phyloP scores from a whole-genome alignment of 2,329 filamentous ascomycete genomes.

The Triangularia setosa region DNA sequence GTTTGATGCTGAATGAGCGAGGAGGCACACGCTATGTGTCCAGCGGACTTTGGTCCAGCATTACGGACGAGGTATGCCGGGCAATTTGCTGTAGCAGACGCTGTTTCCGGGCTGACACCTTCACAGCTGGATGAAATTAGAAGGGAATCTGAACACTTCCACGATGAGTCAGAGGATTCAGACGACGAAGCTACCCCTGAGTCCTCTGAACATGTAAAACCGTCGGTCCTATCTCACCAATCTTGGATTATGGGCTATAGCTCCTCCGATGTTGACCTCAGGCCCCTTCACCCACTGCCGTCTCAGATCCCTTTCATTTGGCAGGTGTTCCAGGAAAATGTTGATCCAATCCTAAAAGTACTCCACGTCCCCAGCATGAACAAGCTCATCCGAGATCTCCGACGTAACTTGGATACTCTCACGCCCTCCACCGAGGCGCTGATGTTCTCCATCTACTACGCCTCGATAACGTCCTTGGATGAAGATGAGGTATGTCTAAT shows the following conservation, averaged over 20 bases:
- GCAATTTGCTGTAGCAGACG: not conserved
- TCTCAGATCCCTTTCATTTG: slow-evolving; percentile 65
- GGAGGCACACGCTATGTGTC: slow-evolving; percentile 70
- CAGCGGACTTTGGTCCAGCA: slow-evolving; percentile 70
- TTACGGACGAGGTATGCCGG: slow-evolving; percentile 63
- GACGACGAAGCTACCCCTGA: slow-evolving; percentile 56
- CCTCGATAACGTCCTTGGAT: slow-evolving; percentile 55
- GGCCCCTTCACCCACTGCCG: slow-evolving; percentile 60
- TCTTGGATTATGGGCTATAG: slow-evolving; percentile 70
- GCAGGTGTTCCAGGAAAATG: slow-evolving; percentile 68
- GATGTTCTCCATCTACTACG: slow-evolving; percentile 60
- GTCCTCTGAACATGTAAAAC: slow-evolving; percentile 35
- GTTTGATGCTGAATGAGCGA: slow-evolving; percentile 65
- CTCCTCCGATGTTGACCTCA: slow-evolving; percentile 64
- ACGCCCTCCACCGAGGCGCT: slow-evolving; percentile 56
- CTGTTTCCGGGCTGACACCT: not conserved
- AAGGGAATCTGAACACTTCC: slow-evolving; percentile 46
- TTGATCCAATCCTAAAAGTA: slow-evolving; percentile 69
- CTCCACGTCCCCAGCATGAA: slow-evolving; percentile 66
- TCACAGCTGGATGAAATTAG: slow-evolving; percentile 43
- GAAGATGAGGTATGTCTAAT: slow-evolving; percentile 49
- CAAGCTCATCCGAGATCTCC: slow-evolving; percentile 56
- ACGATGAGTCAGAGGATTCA: slow-evolving; percentile 55
- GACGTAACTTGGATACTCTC: slow-evolving; percentile 56
- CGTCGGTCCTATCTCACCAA: slow-evolving; percentile 53